phyloP scores from a whole-genome alignment of 2,329 filamentous ascomycete genomes.

The Penicillium concentricum region DNA sequence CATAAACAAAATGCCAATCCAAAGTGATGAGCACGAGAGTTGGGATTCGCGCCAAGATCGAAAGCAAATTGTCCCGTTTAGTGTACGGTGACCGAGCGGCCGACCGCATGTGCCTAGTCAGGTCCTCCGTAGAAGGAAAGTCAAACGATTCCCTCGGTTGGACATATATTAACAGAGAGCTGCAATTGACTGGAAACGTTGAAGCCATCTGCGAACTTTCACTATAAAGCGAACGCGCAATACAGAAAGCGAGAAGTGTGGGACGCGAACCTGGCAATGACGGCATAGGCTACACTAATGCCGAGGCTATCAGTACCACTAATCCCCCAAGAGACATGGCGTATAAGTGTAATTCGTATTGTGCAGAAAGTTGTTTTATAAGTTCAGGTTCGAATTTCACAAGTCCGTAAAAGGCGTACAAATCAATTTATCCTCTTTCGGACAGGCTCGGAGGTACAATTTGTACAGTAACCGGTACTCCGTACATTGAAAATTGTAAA shows the following conservation, averaged over 20 bases:
- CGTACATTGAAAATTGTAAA: conserved; percentile 10
- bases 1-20: conserved; percentile 24
- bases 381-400: not conserved
- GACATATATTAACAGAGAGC: not conserved
- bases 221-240: conserved; percentile 23
- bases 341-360: conserved; percentile 3
- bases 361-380: conserved; percentile 2
- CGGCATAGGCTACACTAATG: conserved; percentile 21
- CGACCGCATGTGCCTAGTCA: conserved; percentile 14
- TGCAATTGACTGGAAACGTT: not conserved
- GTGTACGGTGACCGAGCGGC: conserved; percentile 17
- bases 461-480: conserved; percentile 10
- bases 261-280: conserved; percentile 35
- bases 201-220: not conserved
- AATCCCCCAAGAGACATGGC: conserved; percentile 5
- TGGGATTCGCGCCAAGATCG: conserved; percentile 25
- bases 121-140: not conserved
- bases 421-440: conserved; percentile 18
- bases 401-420: not conserved
- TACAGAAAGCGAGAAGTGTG: conserved; percentile 25
- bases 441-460: not conserved
- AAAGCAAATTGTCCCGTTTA: conserved; percentile 8
- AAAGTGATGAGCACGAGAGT: conserved; percentile 25
- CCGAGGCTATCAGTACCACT: conserved; percentile 16
- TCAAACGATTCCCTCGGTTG: not conserved